phyloP scores from a whole-genome alignment of 352 stramenopile genomes.

The Sclerospora graminicola region DNA sequence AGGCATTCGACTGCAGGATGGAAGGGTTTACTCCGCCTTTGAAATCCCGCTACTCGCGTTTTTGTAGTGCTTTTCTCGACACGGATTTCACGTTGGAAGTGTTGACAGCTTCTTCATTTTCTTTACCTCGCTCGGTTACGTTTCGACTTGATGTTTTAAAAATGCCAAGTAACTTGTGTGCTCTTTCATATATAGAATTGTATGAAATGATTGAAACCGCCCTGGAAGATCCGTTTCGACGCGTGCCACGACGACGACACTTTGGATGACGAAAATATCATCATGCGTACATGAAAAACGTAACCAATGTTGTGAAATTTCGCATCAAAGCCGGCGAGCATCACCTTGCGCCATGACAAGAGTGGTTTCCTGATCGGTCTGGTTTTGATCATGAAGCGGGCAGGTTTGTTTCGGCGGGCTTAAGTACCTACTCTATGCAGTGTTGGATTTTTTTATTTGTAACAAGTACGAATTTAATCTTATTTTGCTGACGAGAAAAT shows the following conservation, averaged over 20 bases:
- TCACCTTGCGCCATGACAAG: slow-evolving; percentile 15
- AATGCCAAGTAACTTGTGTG: neutral
- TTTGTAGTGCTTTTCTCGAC: slow-evolving; percentile 87
- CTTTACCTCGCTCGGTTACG: slow-evolving; percentile 55
- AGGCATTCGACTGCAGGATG: slow-evolving; percentile 87
- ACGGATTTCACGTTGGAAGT: slow-evolving; percentile 80
- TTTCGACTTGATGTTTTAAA: neutral
- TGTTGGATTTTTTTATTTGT: too few relatives aligned
- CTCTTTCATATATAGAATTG: slow-evolving; percentile 14
- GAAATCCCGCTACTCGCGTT: slow-evolving; percentile 87
- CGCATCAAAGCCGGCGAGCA: slow-evolving; percentile 48
- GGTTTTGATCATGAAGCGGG: too few relatives aligned
- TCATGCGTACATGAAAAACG: slow-evolving; percentile 22
- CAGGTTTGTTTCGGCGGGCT: too few relatives aligned
- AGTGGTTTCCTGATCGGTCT: too few relatives aligned
- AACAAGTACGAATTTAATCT: too few relatives aligned
- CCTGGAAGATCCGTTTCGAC: slow-evolving; percentile 16
- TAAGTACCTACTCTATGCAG: too few relatives aligned
- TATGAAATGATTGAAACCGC: slow-evolving; percentile 48
- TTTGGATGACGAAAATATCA: slow-evolving; percentile 22
- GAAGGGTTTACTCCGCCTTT: slow-evolving; percentile 93
- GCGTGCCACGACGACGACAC: slow-evolving; percentile 16
- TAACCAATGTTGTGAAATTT: slow-evolving; percentile 42
- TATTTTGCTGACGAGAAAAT: too few relatives aligned
- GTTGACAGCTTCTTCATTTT: slow-evolving; percentile 92